Evolutionary conservation across 106 monocot species (phyloP), one percentile per base, ranked within the genome.

Genomic region (Vanilla planifolia): DNA sequence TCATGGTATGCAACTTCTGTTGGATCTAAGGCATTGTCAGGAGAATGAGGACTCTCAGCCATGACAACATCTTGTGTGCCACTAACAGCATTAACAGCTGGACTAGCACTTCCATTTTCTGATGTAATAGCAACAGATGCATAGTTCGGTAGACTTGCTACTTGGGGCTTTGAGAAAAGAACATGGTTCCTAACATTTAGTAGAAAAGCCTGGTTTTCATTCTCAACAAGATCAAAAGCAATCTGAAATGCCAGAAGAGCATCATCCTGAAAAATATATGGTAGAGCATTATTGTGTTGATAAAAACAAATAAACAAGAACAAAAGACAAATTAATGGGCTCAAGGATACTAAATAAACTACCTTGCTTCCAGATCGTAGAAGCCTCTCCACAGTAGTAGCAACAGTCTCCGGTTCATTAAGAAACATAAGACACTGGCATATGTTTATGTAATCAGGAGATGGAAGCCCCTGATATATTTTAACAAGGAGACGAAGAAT

Each of bases 391-490:
- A 99, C 59, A 80, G 84, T 88, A 47, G 46, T 71, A 17, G 88
- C 79, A 44, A 99, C 88, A 60, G 77, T 43, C 68, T 88, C 79
- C 33, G 88, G 82, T 56, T 99, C 88, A 51, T 92, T 60, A 43
- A 99, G 79, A 73, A 98, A 88, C 98, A 99, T 99, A 16, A 92
- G 82, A 36, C 98, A 99, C 28, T 99, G 92, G 58, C 92, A 92
- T 42, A 99, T 92, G 68, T 87, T 92, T 51, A 99, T 53, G 66
- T 77, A 92, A 85, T 99, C 98, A 66, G 98, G 98, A 74, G 90
- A 78, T 48, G 92, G 68, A 48, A 88, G 60, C 19, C 71, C 67
- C 50, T 88, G 81, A 64, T 80, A 92, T 67, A 99, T 92, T 67
- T 82, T 92, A 65, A 99, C 88, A 60, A 99, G 92, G 52, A 90